Evolutionary conservation across 2,329 filamentous ascomycete species (phyloP), one percentile per base, ranked within the genome.

Genomic region (Epichloe uncinata): DNA sequence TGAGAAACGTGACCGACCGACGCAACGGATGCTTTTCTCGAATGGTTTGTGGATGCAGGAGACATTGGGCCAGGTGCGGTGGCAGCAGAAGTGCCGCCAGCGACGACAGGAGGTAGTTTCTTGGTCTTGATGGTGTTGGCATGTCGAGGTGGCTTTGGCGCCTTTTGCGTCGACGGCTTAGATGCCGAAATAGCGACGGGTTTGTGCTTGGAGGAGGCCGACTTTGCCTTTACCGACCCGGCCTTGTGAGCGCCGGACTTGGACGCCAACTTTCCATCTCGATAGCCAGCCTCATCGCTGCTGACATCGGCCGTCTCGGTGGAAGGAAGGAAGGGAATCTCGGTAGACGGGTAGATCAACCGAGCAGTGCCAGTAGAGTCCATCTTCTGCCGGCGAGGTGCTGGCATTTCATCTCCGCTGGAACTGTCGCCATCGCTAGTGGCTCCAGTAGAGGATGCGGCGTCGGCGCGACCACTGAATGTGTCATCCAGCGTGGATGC

Each of bases 401-500:
- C 73, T 45, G 78, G 79, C 47, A 77, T 69, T 36, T 84, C 82
- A 50, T 73, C 70, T 37, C 85, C 74, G 60, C 80, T 78, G 40
- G 82, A 81, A 52, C 79, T 82, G 37, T 87, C 86, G 50, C 76
- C 78, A 51, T 93, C 85, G 57, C 85, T 90, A 45, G 86, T 93
- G 50, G 87, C 88, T 49, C 87, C 87, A 42, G 86, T 88, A 2
- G 87, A 94, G 3, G 88, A 94, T 45, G 86, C 81, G 45, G 78
- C 81, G 63, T 96, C 91, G 40, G 90, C 90, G 59, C 82, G 83
- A 45, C 90, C 90, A 64, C 91, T 96, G 55, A 96, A 86, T 1
- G 87, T 90, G 66, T 97, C 91, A 61, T 97, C 91, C 50, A 93
- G 73, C 5, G 91, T 96, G 1, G 91, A 96, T 6, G 89, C 88